A percentile compares a stretch with the other conserved stretches of the same genome.
phyloP scores from a whole-genome alignment of 2,329 filamentous ascomycete species.

The Colletotrichum coccodes region DNA sequence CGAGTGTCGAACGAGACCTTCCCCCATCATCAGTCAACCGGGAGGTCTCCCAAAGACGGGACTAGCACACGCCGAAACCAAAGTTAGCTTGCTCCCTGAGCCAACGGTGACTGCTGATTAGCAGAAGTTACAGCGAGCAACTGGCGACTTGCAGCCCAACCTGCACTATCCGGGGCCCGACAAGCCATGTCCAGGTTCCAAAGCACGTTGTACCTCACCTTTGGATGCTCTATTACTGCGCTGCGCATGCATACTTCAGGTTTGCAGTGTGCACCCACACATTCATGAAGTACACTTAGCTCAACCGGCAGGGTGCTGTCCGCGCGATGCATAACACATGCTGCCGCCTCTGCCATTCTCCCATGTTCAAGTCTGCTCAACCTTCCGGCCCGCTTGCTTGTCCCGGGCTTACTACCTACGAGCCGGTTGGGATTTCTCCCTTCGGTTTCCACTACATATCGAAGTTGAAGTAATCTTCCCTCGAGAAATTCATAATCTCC shows the following conservation, averaged over 20 bases:
- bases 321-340: conserved; percentile 8
- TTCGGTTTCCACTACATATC: not conserved
- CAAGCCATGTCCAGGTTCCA: not conserved
- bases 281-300: not conserved
- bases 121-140: conserved; percentile 39
- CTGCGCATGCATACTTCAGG: not conserved
- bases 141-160: conserved; percentile 44
- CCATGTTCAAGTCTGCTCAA: not conserved
- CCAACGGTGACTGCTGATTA: conserved; percentile 32
- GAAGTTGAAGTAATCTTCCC: not conserved
- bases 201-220: not conserved
- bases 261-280: not conserved
- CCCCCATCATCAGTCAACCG: not conserved
- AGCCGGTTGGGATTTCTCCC: no score
- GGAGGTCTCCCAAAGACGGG: conserved; percentile 1
- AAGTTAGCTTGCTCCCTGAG: not conserved
- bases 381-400: not conserved
- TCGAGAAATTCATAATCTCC: not conserved
- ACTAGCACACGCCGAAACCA: conserved; percentile 9
- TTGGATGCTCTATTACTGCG: not conserved
- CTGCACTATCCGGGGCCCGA: conserved; percentile 8
- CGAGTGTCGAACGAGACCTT: not conserved
- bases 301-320: not conserved
- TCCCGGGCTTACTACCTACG: not conserved
- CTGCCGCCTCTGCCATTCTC: not conserved